Conservation (phyloP, 306 rosid genomes). For the Adenanthera pavonina region DNA sequence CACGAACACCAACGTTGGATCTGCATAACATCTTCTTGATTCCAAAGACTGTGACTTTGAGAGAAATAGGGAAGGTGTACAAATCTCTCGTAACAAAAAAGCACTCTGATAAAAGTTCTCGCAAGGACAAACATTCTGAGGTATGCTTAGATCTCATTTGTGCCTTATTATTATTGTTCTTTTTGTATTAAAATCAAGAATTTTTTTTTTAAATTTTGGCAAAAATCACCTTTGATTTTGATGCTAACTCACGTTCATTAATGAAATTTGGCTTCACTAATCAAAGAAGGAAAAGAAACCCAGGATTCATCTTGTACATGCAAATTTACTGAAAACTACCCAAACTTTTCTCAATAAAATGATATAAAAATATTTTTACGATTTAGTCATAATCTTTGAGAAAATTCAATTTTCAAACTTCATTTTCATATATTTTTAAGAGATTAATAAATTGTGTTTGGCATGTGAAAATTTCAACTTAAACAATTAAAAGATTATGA, state of each 20-base stretch:
- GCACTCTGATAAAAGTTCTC: background rate
- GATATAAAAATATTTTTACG: too few relatives aligned
- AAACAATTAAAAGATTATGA: too few relatives aligned
- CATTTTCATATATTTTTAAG: too few relatives aligned
- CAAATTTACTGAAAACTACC: background rate
- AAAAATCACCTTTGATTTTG: background rate
- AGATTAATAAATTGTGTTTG: too few relatives aligned
- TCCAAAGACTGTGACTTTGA: slow-evolving; percentile 38
- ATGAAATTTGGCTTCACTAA: background rate
- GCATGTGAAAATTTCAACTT: background rate
- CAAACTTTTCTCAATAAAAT: too few relatives aligned
- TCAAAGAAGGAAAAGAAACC: background rate
- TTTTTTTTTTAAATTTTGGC: background rate
- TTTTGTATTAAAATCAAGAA: background rate
- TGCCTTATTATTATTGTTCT: background rate
- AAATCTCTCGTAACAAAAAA: background rate
- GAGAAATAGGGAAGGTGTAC: slow-evolving; percentile 56
- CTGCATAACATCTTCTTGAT: slow-evolving; percentile 49
- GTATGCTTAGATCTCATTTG: background rate
- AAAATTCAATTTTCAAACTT: too few relatives aligned
- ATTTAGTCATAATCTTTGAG: too few relatives aligned
- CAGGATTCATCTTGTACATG: background rate
- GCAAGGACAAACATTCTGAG: background rate
- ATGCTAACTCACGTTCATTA: background rate
- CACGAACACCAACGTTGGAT: slow-evolving; percentile 48